A percentile compares a stretch with the other conserved stretches of the same genome.
phyloP scores from a whole-genome alignment of 768 basidiomycete genomes.

The Pleurotus djamor region DNA sequence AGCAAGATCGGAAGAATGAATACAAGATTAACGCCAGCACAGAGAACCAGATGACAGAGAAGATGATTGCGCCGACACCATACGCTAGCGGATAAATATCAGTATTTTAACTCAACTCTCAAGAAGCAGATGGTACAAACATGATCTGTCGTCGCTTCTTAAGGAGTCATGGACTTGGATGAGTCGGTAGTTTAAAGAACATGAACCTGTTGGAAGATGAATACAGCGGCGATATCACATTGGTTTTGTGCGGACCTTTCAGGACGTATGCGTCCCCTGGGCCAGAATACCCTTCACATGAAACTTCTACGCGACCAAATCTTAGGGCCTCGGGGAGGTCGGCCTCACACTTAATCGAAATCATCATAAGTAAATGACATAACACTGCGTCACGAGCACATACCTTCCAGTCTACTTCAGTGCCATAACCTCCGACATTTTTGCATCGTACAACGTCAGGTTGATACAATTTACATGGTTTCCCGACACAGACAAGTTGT shows the following conservation, averaged over 20 bases:
- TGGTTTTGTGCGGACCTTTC: constrained; percentile 53
- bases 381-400: constrained; percentile 15
- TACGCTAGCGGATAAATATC: constrained; percentile 33
- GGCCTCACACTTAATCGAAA: constrained; percentile 67
- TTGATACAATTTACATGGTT: constrained; percentile 70
- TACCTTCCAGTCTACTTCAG: constrained; percentile 91
- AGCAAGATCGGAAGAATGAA: constrained; percentile 55
- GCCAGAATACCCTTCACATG: constrained; percentile 87
- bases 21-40: constrained; percentile 55
- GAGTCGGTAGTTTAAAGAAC: constrained; percentile 82
- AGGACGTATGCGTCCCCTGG: constrained; percentile 84
- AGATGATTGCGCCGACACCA: constrained; percentile 45
- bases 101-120: constrained; percentile 19
- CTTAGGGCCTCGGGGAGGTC: constrained; percentile 82
- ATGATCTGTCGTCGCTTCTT: constrained; percentile 25
- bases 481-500: constrained; percentile 81
- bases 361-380: not conserved
- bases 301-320: constrained; percentile 82
- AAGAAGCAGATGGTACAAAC: constrained; percentile 19
- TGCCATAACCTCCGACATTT: constrained; percentile 74
- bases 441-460: constrained; percentile 86
- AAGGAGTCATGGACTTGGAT: constrained; percentile 60
- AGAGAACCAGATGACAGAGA: constrained; percentile 55
- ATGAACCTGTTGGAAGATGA: constrained; percentile 59
- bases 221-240: not conserved